Evolutionary conservation across 2,329 filamentous ascomycete species (phyloP), one percentile per base, ranked within the genome.

Genomic region (Stemphylium vesicarium): DNA sequence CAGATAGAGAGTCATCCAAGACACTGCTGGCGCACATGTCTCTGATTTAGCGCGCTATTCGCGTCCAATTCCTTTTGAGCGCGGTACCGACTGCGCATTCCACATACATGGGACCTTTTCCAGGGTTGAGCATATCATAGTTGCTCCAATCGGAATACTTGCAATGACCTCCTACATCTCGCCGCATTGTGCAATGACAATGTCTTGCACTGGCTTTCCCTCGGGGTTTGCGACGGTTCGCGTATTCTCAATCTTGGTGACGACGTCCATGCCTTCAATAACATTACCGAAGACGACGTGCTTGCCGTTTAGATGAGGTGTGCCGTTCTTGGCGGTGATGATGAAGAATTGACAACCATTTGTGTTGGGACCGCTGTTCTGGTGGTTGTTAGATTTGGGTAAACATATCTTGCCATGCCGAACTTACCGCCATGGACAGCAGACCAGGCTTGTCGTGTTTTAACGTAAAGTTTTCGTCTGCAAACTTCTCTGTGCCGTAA

Each of bases 271-370:
- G 33, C 94, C 93, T 36, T 93, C 90, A 39, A 92, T 82, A 1
- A 98, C 94, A 74, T 90, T 88, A 45, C 95, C 95, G 68, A 98
- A 98, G 15, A 98, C 93, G 52, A 96, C 92, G 75, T 99, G 95
- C 79, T 98, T 98, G 71, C 85, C 85, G 77, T 98, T 90, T 22
- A 99, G 80, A 72, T 96, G 96, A 1, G 92, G 91, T 0, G 94
- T 95, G 4, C 90, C 83, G 20, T 57, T 62, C 45, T 64, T 62
- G 2, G 89, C 89, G 0, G 91, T 95, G 2, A 93, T 97, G 79
- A 98, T 94, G 82, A 99, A 99, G 82, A 99, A 99, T 73, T 98
- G 95, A 56, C 87, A 92, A 33, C 95, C 95, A 76, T 98, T 98
- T 63, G 91, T 94, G 77, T 97, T 90, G 49, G 91, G 90, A 1